phyloP scores from a whole-genome alignment of 768 basidiomycete species.

The Mycena amicta region DNA sequence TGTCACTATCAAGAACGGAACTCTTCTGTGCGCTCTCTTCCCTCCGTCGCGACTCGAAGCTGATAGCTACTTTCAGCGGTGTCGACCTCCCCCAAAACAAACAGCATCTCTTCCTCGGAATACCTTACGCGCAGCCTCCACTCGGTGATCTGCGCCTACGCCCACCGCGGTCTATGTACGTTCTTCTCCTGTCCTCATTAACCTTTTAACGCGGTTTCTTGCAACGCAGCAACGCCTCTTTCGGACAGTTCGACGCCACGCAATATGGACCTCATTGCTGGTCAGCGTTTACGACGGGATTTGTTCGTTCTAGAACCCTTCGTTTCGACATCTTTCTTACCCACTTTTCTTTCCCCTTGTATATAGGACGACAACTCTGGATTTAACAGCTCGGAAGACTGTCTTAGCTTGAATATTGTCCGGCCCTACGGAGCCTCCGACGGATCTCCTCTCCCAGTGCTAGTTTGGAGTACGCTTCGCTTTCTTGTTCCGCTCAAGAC shows the following conservation, averaged over 20 bases:
- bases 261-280: neutral
- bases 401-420: neutral
- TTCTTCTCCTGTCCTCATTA: neutral
- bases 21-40: neutral
- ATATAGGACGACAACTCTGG: conserved; percentile 2
- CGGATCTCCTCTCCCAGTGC: neutral
- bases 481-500: neutral
- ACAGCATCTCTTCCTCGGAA: conserved; percentile 32
- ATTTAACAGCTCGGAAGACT: neutral
- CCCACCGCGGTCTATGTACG: conserved; percentile 4
- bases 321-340: too few species aligned
- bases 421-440: neutral
- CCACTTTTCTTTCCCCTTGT: too few species aligned
- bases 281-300: neutral
- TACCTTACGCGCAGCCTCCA: conserved; percentile 49
- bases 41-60: neutral
- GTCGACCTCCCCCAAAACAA: conserved; percentile 1
- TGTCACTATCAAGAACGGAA: conserved; percentile 3
- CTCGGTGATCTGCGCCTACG: conserved; percentile 39
- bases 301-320: too few species aligned
- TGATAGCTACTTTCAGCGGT: neutral
- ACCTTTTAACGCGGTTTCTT: neutral
- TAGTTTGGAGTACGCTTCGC: neutral
- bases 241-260: conserved; percentile 1
- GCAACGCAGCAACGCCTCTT: neutral